phyloP scores from a whole-genome alignment of 2,329 filamentous ascomycete species.

The Coleophoma crateriformis region DNA sequence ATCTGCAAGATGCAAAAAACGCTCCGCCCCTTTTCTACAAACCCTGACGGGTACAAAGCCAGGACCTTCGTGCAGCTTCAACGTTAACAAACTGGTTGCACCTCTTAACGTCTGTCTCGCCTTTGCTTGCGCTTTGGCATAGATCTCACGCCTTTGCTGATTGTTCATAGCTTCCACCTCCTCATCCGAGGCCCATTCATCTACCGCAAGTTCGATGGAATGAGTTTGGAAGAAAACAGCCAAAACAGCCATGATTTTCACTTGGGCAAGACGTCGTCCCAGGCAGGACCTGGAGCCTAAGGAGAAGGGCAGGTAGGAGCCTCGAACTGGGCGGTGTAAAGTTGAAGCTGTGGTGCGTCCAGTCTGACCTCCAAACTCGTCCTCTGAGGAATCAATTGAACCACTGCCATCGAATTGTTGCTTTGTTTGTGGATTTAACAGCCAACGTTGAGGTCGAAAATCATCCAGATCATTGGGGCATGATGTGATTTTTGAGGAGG shows the following conservation, averaged over 20 bases:
- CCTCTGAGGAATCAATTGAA: constrained; percentile 23
- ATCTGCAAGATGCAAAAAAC: constrained; percentile 44
- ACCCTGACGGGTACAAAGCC: constrained; percentile 57
- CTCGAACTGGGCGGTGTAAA: constrained; percentile 30
- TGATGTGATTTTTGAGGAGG: constrained; percentile 32
- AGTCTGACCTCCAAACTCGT: constrained; percentile 51
- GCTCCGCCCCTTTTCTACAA: constrained; percentile 64
- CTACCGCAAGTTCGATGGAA: constrained; percentile 56
- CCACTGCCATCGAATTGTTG: constrained; percentile 12
- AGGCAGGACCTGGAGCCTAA: constrained; percentile 53
- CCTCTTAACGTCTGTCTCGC: constrained; percentile 45
- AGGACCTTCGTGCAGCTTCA: constrained; percentile 60
- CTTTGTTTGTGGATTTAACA: constrained; percentile 30
- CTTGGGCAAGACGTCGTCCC: constrained; percentile 52
- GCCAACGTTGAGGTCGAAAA: constrained; percentile 71
- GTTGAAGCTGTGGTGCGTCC: constrained; percentile 56
- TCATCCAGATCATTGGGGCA: constrained; percentile 54
- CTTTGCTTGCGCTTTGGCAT: constrained; percentile 53
- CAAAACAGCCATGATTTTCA: constrained; percentile 50
- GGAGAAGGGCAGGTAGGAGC: constrained; percentile 53
- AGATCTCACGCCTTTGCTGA: constrained; percentile 44
- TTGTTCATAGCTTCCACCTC: constrained; percentile 46
- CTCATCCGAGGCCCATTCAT: constrained; percentile 43
- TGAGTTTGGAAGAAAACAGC: constrained; percentile 44
- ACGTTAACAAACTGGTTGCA: constrained; percentile 61